Conservation (phyloP, 768 basidiomycete genomes). For the Termitomyces titanicus region DNA sequence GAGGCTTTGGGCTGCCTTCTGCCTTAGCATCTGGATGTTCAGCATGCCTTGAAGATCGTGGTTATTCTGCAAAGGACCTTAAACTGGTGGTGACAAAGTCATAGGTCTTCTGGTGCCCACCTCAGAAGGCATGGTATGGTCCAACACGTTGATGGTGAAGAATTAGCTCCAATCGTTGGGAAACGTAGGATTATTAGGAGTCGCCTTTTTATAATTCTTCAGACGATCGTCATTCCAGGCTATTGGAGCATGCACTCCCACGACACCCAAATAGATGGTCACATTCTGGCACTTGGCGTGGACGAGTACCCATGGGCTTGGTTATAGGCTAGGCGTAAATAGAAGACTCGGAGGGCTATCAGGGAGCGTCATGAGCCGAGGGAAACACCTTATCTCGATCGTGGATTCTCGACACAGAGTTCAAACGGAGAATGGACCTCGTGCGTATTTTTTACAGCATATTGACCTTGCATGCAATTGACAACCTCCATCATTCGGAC, state of each 20-base stretch:
- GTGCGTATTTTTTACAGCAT: neutral
- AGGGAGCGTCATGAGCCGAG: no score
- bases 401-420: neutral
- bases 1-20: constrained; percentile 7
- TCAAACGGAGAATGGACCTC: neutral
- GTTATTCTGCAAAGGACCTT: neutral
- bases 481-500: neutral
- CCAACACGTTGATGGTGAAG: neutral
- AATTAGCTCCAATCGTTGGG: neutral
- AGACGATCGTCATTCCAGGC: neutral
- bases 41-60: constrained; percentile 1
- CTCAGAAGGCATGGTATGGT: neutral
- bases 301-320: neutral
- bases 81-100: neutral
- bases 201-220: constrained; percentile 8
- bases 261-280: neutral
- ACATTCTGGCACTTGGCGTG: neutral
- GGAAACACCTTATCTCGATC: neutral
- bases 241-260: neutral
- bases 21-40: constrained; percentile 2
- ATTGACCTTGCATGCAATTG: no score
- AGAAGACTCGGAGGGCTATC: no score
- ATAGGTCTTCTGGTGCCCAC: neutral
- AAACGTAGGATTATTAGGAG: neutral
- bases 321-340: neutral